Evolutionary conservation across 768 basidiomycete species (phyloP).

Genomic region (Crepidotus variabilis): DNA sequence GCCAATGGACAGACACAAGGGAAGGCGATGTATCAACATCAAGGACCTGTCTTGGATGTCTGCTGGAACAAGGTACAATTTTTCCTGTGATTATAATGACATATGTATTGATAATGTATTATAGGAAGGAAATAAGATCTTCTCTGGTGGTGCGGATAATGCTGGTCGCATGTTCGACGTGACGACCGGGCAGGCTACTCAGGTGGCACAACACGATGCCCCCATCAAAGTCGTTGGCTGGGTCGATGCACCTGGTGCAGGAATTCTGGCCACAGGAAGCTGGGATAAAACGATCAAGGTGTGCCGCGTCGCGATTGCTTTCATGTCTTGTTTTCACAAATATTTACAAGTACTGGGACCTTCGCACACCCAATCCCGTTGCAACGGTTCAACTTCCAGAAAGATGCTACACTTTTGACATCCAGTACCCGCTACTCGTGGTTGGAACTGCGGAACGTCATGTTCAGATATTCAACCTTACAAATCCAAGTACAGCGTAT

Average conservation of each 20-base stretch:
- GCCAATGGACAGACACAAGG: constrained; percentile 77
- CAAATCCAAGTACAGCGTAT: constrained; percentile 73
- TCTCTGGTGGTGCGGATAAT: constrained; percentile 94
- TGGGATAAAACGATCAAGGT: constrained; percentile 99
- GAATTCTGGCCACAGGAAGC: constrained; percentile 87
- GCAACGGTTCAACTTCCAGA: constrained; percentile 83
- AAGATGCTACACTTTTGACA: constrained; percentile 85
- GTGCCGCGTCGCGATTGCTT: constrained; percentile 6
- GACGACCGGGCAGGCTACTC: constrained; percentile 71
- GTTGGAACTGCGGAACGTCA: constrained; percentile 93
- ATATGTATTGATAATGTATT: constrained; percentile 7
- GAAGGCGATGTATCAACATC: constrained; percentile 88
- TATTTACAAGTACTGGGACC: constrained; percentile 86
- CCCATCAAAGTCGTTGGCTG: constrained; percentile 81
- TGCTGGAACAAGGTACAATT: constrained; percentile 87
- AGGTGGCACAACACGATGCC: constrained; percentile 89
- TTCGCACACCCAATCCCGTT: constrained; percentile 71
- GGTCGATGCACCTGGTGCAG: constrained; percentile 70
- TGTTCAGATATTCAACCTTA: constrained; percentile 85
- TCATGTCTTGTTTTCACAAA: constrained; percentile 1
- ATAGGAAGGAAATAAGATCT: constrained; percentile 86
- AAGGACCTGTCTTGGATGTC: constrained; percentile 83
- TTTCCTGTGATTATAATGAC: neutral
- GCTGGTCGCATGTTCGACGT: constrained; percentile 93
- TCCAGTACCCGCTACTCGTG: constrained; percentile 79